Evolutionary conservation across 2,329 filamentous ascomycete genomes (phyloP), one percentile per base, ranked within the genome.

Genomic region (Colletotrichum australisinense): DNA sequence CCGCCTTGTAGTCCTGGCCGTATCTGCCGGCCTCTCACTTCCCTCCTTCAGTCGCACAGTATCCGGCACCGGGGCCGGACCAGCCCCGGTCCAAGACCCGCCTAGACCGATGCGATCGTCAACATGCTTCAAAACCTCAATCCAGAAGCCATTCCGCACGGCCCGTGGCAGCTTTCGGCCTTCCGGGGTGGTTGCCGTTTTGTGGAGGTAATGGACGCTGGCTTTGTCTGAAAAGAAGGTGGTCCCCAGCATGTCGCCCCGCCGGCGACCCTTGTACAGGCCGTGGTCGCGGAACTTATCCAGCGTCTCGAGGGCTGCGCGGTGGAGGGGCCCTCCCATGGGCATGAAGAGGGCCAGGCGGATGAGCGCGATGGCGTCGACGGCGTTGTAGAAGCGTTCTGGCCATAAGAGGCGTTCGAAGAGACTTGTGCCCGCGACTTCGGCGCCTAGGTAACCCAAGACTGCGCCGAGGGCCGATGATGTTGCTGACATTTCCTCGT

Each of bases 361-460:
- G 19, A 72, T 24, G 11, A 76, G 11, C 46, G 60, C 64, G 6
- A 30, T 46, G 19, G 53, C 42, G 5, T 11, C 49, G 28, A 76
- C 56, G 35, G 64, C 58, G 53, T 74, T 73, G 30, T 72, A 73
- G 49, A 73, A 76, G 26, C 76, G 73, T 63, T 76, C 68, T 5
- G 76, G 76, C 76, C 76, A 77, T 6, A 78, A 65, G 8, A 77
- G 65, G 4, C 67, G 63, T 28, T 77, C 76, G 35, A 77, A 77
- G 26, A 68, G 46, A n/a, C 58, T 42, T 1, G 53, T 66, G 19
- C 64, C 66, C 22, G 74, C 75, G 12, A 70, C 76, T 70, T 78
- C 76, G 24, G 70, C 69, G 24, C 76, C 76, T 22, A 77, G 35
- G 49, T 77, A 77, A 24, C 76, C 76, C 14, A 77, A 62, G 6